Evolutionary conservation across 352 stramenopile genomes (phyloP), one percentile per base, ranked within the genome.

Genomic region (Blastocystis sp.): DNA sequence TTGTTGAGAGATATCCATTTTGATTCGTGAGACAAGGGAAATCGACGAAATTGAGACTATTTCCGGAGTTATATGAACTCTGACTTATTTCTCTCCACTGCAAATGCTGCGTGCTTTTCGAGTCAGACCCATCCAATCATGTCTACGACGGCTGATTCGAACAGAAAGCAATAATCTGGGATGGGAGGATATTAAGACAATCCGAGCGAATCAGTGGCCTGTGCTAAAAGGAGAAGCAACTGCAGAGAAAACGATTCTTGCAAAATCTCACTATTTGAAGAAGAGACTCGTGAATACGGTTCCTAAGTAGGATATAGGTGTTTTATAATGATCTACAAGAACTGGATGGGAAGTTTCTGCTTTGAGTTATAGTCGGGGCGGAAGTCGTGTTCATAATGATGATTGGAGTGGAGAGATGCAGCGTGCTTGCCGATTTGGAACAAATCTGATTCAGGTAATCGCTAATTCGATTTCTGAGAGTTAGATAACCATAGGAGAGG

Each of bases 401-500:
- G 71, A 83, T 43, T 83, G 71, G 71, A 83, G 71, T 66, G 71
- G 71, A 11, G 71, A 83, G 51, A 52, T 83, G 49, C 71, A 83
- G 35, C 71, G 71, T 12, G 71, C 71, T 16, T 83, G 71, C 16
- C 6, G 71, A 9, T 83, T 83, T 66, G 71, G 71, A 65, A 65
- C 46, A 1, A 83, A 83, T 29, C 21, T 83, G 7, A 32, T 83
- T 59, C 71, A 83, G n/a, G 71, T 32, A 65, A 5, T 32, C 27
- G 9, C n/a, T 65, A 11, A 9, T 42, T 0, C 29, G 57, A 19
- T 2, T 16, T 19, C 5, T 65, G 21, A 65, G 27, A 46, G 14
- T 11, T 83, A 83, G 71, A 42, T 83, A 7, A 83, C 71, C 1
- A 83, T 83, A 24, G 52, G 71, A n/a, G 71, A 83, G 54, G 71